Base-by-base conservation (phyloP, 306 rosid genomes). In the Corylus americana region DNA sequence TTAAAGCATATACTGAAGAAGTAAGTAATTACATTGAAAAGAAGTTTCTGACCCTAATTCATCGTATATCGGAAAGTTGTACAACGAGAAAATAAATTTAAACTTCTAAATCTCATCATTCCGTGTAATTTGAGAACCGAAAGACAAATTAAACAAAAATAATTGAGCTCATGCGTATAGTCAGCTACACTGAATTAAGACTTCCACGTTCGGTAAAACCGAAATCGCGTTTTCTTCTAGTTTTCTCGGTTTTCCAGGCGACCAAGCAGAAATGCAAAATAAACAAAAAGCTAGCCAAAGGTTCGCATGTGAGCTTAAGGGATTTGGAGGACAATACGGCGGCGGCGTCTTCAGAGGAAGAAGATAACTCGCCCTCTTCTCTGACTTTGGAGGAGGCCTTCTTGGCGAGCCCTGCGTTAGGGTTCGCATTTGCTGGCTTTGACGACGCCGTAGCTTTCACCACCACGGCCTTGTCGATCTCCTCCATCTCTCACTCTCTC, bases 281-380 rank as follows among this genome's bases (percentile, higher is more conserved):
- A 10, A 17, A 31, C 49, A 59, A 25, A 3, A 54, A 79, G 50
- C 0, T 25, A 29, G 61, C 25, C 8, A 7, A 59, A 45, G 11
- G 25, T 70, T 6, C 0, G 29, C 7, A 42, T 6, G 57, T 2
- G 27, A 77, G 61, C 8, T 80, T 7, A 55, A 82, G 85, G 87
- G 86, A 59, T 82, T 51, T 54, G 70, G 74, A 67, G 82, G 53
- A 44, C 53, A 63, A 73, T 76, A 83, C 78, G 82, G 90, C 91
- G 8, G 87, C 81, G 14, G 75, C 88, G 17, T 83, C 82, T 8
- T 75, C 88, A 64, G 89, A 90, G 59, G 97, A 91, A 51, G 92
- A 88, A 51, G 92, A 88, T 27, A 91, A 84, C 78, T 94, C 98
- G 82, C 98, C 98, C 82, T 94, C 98, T 86, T 94, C 98, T 85